Conservation (phyloP, 768 basidiomycete species). For the Boletus rubescentipes region DNA sequence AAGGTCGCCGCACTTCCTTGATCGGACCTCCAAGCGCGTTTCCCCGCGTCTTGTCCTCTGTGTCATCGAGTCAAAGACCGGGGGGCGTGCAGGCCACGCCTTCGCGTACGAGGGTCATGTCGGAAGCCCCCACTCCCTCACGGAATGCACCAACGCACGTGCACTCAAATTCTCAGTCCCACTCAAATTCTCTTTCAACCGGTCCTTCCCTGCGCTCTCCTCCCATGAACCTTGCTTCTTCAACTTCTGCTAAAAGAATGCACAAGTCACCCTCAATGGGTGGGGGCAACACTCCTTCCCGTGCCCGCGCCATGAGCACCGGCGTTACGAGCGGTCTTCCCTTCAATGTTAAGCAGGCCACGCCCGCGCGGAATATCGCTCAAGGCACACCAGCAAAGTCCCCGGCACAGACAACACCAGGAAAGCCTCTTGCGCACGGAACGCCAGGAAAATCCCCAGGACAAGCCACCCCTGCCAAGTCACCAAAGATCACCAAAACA, state of each 20-base stretch:
- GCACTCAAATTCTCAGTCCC: constrained; percentile 23
- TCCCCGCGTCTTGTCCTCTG: constrained; percentile 16
- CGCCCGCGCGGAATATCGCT: constrained; percentile 11
- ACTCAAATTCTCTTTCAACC: constrained; percentile 28
- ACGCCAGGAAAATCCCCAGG: constrained; percentile 24
- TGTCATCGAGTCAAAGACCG: constrained; percentile 16
- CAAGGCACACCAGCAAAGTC: constrained; percentile 19
- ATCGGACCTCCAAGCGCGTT: constrained; percentile 30
- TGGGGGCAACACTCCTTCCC: constrained; percentile 11
- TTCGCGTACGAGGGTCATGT: constrained; percentile 44
- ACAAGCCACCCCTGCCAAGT: constrained; percentile 23
- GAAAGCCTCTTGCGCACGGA: constrained; percentile 13
- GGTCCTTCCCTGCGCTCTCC: constrained; percentile 27
- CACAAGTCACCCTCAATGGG: constrained; percentile 28
- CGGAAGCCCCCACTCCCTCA: constrained; percentile 36
- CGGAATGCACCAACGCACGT: constrained; percentile 25
- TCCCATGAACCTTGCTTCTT: constrained; percentile 40
- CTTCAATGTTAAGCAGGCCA: constrained; percentile 13
- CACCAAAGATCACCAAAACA: constrained; percentile 19
- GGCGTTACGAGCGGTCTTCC: constrained; percentile 3
- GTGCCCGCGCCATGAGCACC: constrained; percentile 19
- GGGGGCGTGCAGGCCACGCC: constrained; percentile 34
- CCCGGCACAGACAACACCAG: constrained; percentile 19
- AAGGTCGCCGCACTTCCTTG: constrained; percentile 28
- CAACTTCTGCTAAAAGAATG: constrained; percentile 37